Conservation (phyloP, 345 rosid genomes). For the Citrus hindsii region DNA sequence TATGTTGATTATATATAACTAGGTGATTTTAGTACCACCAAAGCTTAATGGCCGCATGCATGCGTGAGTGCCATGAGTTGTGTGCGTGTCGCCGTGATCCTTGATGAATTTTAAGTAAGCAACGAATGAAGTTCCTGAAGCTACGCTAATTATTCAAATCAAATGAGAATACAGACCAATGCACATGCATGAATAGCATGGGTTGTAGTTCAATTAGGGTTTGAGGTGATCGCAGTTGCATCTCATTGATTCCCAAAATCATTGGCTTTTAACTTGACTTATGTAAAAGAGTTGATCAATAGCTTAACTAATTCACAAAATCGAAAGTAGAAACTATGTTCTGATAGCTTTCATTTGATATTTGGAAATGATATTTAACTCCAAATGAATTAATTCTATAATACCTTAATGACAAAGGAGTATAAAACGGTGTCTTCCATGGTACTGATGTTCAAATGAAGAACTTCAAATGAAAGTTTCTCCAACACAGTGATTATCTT, state of each 20-base stretch:
- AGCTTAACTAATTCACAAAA: not conserved
- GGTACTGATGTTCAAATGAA: conserved; percentile 81
- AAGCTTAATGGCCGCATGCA: not conserved
- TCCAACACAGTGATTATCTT: conserved; percentile 72
- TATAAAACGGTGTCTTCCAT: conserved; percentile 90
- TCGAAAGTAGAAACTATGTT: not conserved
- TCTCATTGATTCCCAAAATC: not conserved
- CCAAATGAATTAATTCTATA: not conserved
- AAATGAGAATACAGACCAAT: not conserved
- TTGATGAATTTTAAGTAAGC: not conserved
- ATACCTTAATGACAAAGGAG: conserved; percentile 86
- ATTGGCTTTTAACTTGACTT: not conserved
- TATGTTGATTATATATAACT: not conserved
- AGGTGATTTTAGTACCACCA: not conserved
- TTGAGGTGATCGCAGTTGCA: no score
- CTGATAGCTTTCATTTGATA: not conserved
- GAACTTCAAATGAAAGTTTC: conserved; percentile 71
- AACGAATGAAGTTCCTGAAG: not conserved
- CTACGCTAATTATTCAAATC: not conserved
- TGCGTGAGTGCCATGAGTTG: not conserved
- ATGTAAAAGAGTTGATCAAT: no score
- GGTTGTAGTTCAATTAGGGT: no score
- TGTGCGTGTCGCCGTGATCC: not conserved
- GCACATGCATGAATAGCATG: no score
- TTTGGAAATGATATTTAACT: not conserved